These are phyloP conservation scores for Gossypium schwendimanii DNA, from an alignment of 441 rosid species.

Conservation along the genomic window DNA sequence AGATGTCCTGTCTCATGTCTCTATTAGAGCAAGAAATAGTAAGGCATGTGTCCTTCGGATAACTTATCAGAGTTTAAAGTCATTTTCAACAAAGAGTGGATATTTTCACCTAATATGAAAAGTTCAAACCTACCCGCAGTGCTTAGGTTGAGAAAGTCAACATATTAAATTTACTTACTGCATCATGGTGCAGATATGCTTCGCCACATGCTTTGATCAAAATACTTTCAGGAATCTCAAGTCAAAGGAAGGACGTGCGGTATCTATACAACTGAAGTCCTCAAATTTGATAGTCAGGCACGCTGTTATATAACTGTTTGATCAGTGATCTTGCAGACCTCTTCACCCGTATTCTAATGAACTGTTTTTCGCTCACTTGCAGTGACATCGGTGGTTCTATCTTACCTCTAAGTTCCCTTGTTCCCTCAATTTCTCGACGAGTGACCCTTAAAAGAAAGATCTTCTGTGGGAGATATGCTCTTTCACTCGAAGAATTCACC, in stretches of 20 bases:
- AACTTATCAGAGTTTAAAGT: not conserved
- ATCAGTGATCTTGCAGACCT: not conserved
- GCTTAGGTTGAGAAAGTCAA: constrained; percentile 12
- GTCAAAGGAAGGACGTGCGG: constrained; percentile 56
- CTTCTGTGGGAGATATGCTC: constrained; percentile 59
- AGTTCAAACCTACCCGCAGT: constrained; percentile 8
- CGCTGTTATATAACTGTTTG: not conserved
- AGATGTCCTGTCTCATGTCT: constrained; percentile 78
- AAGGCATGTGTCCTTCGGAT: constrained; percentile 37
- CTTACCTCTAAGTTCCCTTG: constrained; percentile 31
- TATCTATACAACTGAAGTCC: constrained; percentile 42
- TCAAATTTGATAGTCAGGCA: constrained; percentile 50
- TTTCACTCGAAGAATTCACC: constrained; percentile 62
- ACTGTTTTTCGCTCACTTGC: constrained; percentile 22
- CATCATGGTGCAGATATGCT: constrained; percentile 55
- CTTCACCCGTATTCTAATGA: not conserved
- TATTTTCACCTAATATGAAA: constrained; percentile 6
- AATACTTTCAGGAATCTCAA: constrained; percentile 48
- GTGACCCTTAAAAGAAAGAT: constrained; percentile 39
- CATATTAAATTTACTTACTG: not conserved
- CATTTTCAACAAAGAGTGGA: not conserved
- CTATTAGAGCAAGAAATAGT: constrained; percentile 75
- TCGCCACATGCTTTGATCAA: constrained; percentile 81
- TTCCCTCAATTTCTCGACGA: constrained; percentile 32
- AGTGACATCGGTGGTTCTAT: constrained; percentile 42